These are phyloP conservation scores for Picea glauca DNA, from an alignment of 75 land plant genomes.

Conservation along the genomic window DNA sequence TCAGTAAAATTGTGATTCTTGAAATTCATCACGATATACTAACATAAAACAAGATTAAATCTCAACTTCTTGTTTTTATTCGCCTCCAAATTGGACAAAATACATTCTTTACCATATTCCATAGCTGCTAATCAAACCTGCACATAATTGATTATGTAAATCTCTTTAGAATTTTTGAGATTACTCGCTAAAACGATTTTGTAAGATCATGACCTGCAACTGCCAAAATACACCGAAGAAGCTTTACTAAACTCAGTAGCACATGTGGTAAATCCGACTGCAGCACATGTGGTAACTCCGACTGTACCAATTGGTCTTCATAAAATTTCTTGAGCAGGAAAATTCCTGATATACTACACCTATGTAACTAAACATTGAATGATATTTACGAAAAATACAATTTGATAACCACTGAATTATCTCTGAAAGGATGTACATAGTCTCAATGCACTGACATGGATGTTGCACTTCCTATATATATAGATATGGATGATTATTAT, in stretches of 20 bases:
- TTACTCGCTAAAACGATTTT: conserved; percentile 48
- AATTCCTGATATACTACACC: background rate
- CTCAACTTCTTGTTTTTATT: background rate
- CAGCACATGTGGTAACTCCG: conserved; percentile 46
- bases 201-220: conserved; percentile 35
- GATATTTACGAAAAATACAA: background rate
- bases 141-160: conserved; percentile 49
- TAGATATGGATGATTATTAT: too few relatives aligned
- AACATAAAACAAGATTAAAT: background rate
- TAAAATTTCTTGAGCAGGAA: background rate
- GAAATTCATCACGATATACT: background rate
- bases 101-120: conserved; percentile 51
- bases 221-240: conserved; percentile 64
- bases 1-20: background rate
- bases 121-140: conserved; percentile 59
- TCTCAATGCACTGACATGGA: background rate
- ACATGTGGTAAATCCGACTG: too few relatives aligned
- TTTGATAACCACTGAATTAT: background rate
- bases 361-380: background rate
- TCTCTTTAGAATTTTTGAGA: conserved; percentile 62
- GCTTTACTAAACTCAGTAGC: conserved; percentile 41
- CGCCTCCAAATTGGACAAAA: conserved; percentile 12
- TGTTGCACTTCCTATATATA: too few relatives aligned
- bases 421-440: background rate
- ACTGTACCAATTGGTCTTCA: conserved; percentile 26